Evolutionary conservation across 306 rosid species (phyloP).

Genomic region (Corylus americana): DNA sequence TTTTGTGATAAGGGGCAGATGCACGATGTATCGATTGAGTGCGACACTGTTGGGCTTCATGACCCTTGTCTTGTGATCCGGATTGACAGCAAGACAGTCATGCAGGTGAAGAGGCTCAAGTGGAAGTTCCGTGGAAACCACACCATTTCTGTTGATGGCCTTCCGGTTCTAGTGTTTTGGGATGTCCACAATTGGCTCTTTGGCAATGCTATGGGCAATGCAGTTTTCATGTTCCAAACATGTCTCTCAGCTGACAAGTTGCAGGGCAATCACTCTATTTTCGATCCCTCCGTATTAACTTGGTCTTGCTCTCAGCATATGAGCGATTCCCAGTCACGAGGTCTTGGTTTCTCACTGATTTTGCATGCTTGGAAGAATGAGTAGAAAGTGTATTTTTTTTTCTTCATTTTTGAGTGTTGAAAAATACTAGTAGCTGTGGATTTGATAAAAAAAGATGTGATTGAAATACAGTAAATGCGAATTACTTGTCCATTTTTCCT

Average conservation of each 20-base stretch:
- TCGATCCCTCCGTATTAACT: slow-evolving; percentile 48
- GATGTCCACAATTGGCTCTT: slow-evolving; percentile 93
- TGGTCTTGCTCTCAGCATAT: slow-evolving; percentile 63
- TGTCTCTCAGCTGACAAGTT: slow-evolving; percentile 49
- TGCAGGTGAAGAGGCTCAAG: slow-evolving; percentile 74
- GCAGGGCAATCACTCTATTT: slow-evolving; percentile 38
- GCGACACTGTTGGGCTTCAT: slow-evolving; percentile 58
- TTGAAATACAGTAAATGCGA: slow-evolving; percentile 27
- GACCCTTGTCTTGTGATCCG: slow-evolving; percentile 74
- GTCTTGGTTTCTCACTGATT: slow-evolving; percentile 73
- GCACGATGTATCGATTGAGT: slow-evolving; percentile 74
- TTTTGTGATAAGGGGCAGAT: slow-evolving; percentile 66
- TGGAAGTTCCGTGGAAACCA: slow-evolving; percentile 90
- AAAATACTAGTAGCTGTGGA: slow-evolving; percentile 23
- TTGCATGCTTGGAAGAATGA: slow-evolving; percentile 91
- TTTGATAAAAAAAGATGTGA: slow-evolving; percentile 29
- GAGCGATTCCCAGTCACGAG: slow-evolving; percentile 55
- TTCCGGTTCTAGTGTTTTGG: slow-evolving; percentile 82
- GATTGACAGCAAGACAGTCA: slow-evolving; percentile 67
- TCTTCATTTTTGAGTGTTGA: slow-evolving; percentile 5
- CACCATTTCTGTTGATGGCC: slow-evolving; percentile 74
- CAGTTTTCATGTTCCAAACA: slow-evolving; percentile 90
- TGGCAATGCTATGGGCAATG: slow-evolving; percentile 66
- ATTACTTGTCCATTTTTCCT: slow-evolving; percentile 6
- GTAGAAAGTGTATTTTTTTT: slow-evolving; percentile 20